phyloP scores from a whole-genome alignment of 352 stramenopile species.

The Phytophthora multivora region DNA sequence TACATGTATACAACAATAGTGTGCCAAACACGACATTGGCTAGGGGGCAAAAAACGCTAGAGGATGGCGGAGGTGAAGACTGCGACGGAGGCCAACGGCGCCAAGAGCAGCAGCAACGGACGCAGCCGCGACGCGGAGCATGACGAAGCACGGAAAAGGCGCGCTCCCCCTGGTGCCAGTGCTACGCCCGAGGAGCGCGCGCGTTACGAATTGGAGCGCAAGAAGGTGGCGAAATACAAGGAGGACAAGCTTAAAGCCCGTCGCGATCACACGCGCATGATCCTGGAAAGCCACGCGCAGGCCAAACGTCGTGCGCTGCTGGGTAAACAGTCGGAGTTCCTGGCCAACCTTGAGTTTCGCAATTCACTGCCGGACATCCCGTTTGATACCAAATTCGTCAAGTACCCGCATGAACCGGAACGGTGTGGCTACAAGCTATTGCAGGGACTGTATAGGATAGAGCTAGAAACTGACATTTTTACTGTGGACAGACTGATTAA shows the following conservation, averaged over 20 bases:
- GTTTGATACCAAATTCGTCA: constrained; percentile 88
- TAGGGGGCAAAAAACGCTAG: background rate
- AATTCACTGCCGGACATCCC: constrained; percentile 82
- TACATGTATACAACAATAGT: background rate
- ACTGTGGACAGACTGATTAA: constrained; percentile 66
- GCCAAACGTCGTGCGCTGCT: constrained; percentile 79
- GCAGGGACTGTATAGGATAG: background rate
- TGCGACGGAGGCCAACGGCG: constrained; percentile 24
- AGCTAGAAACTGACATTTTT: constrained; percentile 1
- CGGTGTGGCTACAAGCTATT: constrained; percentile 36
- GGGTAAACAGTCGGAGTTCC: constrained; percentile 85
- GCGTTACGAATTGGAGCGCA: constrained; percentile 85
- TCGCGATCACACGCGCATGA: constrained; percentile 86
- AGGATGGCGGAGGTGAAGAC: constrained; percentile 35
- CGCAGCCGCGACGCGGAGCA: constrained; percentile 28
- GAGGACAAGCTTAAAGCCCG: constrained; percentile 89
- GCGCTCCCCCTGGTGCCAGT: constrained; percentile 54
- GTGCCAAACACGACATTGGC: constrained; percentile 4
- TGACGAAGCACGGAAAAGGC: constrained; percentile 45
- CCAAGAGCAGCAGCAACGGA: constrained; percentile 24
- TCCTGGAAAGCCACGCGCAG: constrained; percentile 86
- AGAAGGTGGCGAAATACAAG: constrained; percentile 90
- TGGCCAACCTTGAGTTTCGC: constrained; percentile 82
- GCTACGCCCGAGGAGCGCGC: constrained; percentile 70
- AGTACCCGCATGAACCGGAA: constrained; percentile 81